phyloP scores from a whole-genome alignment of 176 grass and related monocot genomes.

The Oryza australiensis region DNA sequence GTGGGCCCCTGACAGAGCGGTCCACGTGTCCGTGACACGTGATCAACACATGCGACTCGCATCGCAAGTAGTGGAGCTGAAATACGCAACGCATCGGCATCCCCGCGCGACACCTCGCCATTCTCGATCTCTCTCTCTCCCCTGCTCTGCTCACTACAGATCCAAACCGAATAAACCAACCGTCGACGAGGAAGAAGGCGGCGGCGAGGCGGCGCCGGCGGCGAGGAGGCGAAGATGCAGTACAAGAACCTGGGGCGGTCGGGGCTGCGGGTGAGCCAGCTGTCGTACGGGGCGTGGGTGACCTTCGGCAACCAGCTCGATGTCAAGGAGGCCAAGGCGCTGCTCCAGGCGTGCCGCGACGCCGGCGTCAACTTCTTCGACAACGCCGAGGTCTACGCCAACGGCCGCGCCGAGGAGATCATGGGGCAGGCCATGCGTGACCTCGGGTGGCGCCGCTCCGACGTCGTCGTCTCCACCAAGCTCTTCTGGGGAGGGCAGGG shows the following conservation, averaged over 20 bases:
- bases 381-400: constrained; percentile 98
- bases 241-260: constrained; percentile 95
- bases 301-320: constrained; percentile 98
- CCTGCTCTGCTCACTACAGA: not conserved
- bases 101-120: not conserved
- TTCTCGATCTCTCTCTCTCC: not conserved
- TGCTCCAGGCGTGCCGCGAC: constrained; percentile 87
- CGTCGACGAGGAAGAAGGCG: not conserved
- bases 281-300: constrained; percentile 86
- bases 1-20: not conserved
- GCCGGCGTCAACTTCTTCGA: constrained; percentile 99
- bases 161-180: not conserved
- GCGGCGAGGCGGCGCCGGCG: not conserved
- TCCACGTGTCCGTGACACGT: constrained; percentile 32
- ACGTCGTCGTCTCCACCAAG: constrained; percentile 98
- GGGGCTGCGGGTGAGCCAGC: constrained; percentile 90
- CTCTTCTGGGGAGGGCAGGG: constrained; percentile 96
- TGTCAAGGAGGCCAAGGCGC: constrained; percentile 89
- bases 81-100: not conserved
- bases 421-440: constrained; percentile 99
- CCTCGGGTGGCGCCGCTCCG: constrained; percentile 89
- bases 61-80: not conserved
- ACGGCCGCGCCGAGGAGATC: constrained; percentile 97
- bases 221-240: constrained; percentile 56
- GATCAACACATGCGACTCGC: not conserved